A percentile compares a stretch with the other conserved stretches of the same genome.
Conservation (phyloP, 805 yeast genomes). For the Myxozyma lipomycoides region DNA sequence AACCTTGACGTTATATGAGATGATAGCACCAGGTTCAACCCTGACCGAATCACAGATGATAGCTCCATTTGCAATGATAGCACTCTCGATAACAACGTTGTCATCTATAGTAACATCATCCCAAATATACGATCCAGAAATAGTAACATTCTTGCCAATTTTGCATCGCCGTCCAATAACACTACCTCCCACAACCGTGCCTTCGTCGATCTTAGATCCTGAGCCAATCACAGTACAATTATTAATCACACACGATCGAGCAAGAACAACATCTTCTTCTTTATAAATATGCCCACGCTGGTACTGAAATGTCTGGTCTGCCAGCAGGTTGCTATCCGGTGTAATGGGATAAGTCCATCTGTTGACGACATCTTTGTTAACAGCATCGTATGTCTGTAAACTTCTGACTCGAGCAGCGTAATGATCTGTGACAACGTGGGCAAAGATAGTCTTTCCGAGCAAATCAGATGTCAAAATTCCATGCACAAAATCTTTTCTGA, state of each 20-base stretch:
- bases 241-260: constrained; percentile 86
- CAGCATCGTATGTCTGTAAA: constrained; percentile 88
- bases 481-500: constrained; percentile 81
- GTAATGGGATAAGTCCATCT: constrained; percentile 92
- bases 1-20: constrained; percentile 65
- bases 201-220: constrained; percentile 70
- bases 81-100: constrained; percentile 51
- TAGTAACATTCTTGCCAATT: constrained; percentile 71
- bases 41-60: constrained; percentile 50
- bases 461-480: constrained; percentile 90
- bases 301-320: constrained; percentile 69
- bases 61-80: constrained; percentile 69
- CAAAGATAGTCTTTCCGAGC: constrained; percentile 83
- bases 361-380: constrained; percentile 82
- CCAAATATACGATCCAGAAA: constrained; percentile 81
- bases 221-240: constrained; percentile 80
- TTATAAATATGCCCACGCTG: constrained; percentile 85
- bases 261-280: constrained; percentile 81
- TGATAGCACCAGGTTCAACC: constrained; percentile 66
- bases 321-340: constrained; percentile 75
- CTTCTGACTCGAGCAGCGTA: constrained; percentile 96
- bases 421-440: constrained; percentile 71
- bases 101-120: constrained; percentile 73
- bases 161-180: constrained; percentile 82
- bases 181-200: constrained; percentile 59